Evolutionary conservation across 441 rosid species (phyloP).

Genomic region (Pelargonium australe): DNA sequence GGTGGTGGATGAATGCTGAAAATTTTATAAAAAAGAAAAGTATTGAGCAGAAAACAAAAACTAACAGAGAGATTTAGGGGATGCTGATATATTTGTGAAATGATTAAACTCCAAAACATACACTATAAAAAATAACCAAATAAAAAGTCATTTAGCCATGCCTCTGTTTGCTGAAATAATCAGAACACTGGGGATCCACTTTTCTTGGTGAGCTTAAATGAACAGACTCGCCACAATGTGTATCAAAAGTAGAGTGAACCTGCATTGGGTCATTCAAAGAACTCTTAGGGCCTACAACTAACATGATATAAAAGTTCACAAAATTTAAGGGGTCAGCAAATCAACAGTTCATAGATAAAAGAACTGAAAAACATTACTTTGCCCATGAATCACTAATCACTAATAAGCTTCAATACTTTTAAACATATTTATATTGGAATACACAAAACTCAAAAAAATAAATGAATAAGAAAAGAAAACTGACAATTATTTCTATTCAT

Average conservation of each 20-base stretch:
- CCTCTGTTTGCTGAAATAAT: slow-evolving; percentile 40
- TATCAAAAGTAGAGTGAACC: slow-evolving; percentile 50
- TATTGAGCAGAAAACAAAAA: slow-evolving; percentile 2
- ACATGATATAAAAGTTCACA: not conserved
- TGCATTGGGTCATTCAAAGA: slow-evolving; percentile 31
- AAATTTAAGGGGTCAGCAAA: no score
- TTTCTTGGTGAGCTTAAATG: slow-evolving; percentile 30
- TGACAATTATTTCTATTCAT: no score
- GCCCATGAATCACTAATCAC: no score
- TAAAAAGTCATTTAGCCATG: slow-evolving; percentile 26
- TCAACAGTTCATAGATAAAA: no score
- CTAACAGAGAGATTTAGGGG: slow-evolving; percentile 2
- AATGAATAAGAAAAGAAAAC: no score
- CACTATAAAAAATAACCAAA: slow-evolving; percentile 6
- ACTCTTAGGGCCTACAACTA: slow-evolving; percentile 14
- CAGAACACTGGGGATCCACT: slow-evolving; percentile 29
- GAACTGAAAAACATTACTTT: no score
- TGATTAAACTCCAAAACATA: not conserved
- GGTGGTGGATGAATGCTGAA: slow-evolving; percentile 50
- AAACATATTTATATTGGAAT: no score
- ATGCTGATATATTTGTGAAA: not conserved
- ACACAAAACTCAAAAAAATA: no score
- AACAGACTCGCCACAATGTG: slow-evolving; percentile 32
- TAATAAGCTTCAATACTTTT: no score
- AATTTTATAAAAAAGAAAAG: not conserved